Base-by-base conservation (phyloP, 116 monocot genomes). In the Posidonia oceanica region DNA sequence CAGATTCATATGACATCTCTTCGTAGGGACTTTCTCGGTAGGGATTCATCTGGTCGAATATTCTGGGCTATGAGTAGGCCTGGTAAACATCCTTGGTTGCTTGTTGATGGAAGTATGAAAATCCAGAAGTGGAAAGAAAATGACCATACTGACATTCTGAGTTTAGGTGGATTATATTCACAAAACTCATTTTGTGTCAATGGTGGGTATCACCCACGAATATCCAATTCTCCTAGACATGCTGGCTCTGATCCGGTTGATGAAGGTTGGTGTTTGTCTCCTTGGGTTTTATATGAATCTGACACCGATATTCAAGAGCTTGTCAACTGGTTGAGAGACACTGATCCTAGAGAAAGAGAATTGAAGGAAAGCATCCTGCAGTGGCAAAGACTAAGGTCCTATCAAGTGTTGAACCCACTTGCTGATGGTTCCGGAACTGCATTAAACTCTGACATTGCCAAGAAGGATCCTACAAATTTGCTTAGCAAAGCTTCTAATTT, bases 1-100 rank as follows among this genome's bases (percentile, higher is more conserved):
- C 83, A 88, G 69, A 72, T 93, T 75, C 80, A 78, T 74, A 78
- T 70, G 69, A 48, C 83, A 78, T 87, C 93, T 60, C 74, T 84
- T 62, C 84, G 98, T 64, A 87, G 93, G 65, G 98, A 98, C 41
- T 85, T 85, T 36, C 57, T 97, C 40, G 93, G 98, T 16, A 89
- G 84, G 76, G 98, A 98, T 81, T 85, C 90, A 60, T 63, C 59
- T 69, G 90, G 85, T 65, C 82, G 93, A 59, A 79, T 88, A 42
- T 98, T 93, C 67, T 98, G 98, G 98, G 66, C 86, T 68, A 77
- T 82, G 11, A 76, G 84, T 17, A 87, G 83, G 65, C 87, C 93
- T 70, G 77, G 90, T 70, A 80, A 83, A 63, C 77, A 75, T 13
- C 93, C 87, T 74, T 85, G 82, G 80, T 67, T 98, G 64, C 73